phyloP scores from a whole-genome alignment of 192 early-diverging fungal genomes.

The Coemansia sp. region DNA sequence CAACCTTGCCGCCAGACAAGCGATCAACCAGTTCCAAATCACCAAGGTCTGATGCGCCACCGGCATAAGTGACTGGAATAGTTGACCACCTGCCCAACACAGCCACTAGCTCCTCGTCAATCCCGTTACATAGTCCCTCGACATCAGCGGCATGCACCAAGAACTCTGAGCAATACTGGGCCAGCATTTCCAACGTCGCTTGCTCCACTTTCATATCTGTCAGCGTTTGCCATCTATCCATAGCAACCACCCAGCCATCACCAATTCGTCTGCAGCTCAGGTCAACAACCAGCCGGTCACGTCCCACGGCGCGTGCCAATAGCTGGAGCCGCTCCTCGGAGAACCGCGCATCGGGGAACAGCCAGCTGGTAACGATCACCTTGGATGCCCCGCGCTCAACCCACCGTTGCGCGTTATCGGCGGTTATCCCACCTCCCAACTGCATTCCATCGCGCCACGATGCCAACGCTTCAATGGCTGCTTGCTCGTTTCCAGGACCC shows the following conservation, averaged over 20 bases:
- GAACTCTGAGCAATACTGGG: conserved; percentile 81
- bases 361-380: conserved; percentile 95
- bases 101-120: conserved; percentile 83
- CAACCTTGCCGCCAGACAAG: conserved; percentile 80
- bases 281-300: conserved; percentile 62
- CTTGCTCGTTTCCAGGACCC: conserved; percentile 81
- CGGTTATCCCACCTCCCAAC: conserved; percentile 90
- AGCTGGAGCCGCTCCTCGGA: conserved; percentile 61
- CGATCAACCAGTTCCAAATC: conserved; percentile 80
- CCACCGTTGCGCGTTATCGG: conserved; percentile 87
- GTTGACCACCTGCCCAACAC: conserved; percentile 78
- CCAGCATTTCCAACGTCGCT: conserved; percentile 58
- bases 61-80: conserved; percentile 94
- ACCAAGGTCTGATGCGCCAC: conserved; percentile 63
- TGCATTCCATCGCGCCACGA: conserved; percentile 90
- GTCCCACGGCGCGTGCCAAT: conserved; percentile 52
- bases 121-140: conserved; percentile 92
- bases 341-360: conserved; percentile 84
- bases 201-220: conserved; percentile 83
- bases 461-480: conserved; percentile 76
- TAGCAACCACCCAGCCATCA: conserved; percentile 88
- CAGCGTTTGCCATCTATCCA: conserved; percentile 97
- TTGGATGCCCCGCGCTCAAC: conserved; percentile 83
- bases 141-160: conserved; percentile 98
- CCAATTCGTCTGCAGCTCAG: conserved; percentile 68